A percentile compares a stretch with the other conserved stretches of the same genome.
phyloP scores from a whole-genome alignment of 2,329 filamentous ascomycete species.

The Leptographium lundbergii region DNA sequence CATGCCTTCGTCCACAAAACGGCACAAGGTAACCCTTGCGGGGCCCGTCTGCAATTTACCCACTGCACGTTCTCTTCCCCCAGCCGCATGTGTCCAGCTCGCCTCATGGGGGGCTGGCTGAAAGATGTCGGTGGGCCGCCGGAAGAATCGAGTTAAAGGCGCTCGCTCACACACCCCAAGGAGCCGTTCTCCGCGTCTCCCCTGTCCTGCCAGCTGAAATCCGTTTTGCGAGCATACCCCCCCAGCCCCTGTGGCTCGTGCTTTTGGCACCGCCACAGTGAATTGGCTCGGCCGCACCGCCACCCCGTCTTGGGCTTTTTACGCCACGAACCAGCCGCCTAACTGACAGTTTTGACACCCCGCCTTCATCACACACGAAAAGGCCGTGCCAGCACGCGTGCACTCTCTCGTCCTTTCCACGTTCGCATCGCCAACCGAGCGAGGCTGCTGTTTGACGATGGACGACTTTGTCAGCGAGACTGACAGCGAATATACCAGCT shows the following conservation, averaged over 20 bases:
- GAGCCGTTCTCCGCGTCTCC: not conserved
- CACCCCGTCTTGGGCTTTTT: not conserved
- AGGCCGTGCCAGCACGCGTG: not conserved
- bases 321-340: not conserved
- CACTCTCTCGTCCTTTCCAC: not conserved
- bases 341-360: not conserved
- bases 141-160: not conserved
- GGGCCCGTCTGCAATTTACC: not conserved
- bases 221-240: not conserved
- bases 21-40: not conserved
- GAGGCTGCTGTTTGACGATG: constrained; percentile 41
- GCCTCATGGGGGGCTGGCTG: not conserved
- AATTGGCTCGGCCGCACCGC: not conserved
- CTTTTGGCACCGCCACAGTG: not conserved
- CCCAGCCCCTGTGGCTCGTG: not conserved
- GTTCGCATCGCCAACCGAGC: not conserved
- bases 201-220: not conserved
- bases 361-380: not conserved
- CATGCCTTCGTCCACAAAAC: not conserved
- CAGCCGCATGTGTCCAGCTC: not conserved
- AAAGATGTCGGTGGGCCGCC: not conserved
- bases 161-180: not conserved
- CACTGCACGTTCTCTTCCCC: not conserved
- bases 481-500: constrained; percentile 97
- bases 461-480: constrained; percentile 97